phyloP scores from a whole-genome alignment of 345 rosid species.

The Eucalyptus regnans region DNA sequence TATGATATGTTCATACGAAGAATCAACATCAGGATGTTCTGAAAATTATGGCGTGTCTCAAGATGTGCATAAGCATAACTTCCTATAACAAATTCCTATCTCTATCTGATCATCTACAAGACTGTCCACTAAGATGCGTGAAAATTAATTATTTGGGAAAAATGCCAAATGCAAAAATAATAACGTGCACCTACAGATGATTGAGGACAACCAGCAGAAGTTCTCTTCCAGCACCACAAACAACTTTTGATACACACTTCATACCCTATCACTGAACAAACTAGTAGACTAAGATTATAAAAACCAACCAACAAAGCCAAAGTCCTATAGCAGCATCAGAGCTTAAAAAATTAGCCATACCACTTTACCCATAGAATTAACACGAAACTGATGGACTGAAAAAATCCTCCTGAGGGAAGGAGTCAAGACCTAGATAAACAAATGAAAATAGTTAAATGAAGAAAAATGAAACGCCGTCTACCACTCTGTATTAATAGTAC shows the following conservation, averaged over 20 bases:
- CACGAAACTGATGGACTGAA: conserved; percentile 85
- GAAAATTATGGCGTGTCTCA: not conserved
- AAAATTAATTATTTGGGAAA: not conserved
- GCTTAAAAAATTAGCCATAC: conserved; percentile 26
- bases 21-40: not conserved
- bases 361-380: conserved; percentile 75
- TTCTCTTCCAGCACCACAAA: conserved; percentile 88
- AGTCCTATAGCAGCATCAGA: not conserved
- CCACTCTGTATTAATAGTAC: not conserved
- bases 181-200: conserved; percentile 67
- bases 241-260: conserved; percentile 67
- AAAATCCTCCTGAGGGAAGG: conserved; percentile 81
- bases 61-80: not conserved
- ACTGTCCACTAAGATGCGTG: not conserved
- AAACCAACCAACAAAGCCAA: not conserved
- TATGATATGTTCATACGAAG: not conserved
- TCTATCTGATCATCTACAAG: not conserved
- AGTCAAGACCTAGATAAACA: conserved; percentile 14
- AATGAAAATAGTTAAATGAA: no score
- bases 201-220: conserved; percentile 74
- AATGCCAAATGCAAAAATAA: not conserved
- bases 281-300: not conserved
- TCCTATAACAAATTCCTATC: not conserved
- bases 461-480: not conserved
- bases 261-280: conserved; percentile 38